Conservation (phyloP, 2,329 filamentous ascomycete species). For the Fusarium oxysporum region DNA sequence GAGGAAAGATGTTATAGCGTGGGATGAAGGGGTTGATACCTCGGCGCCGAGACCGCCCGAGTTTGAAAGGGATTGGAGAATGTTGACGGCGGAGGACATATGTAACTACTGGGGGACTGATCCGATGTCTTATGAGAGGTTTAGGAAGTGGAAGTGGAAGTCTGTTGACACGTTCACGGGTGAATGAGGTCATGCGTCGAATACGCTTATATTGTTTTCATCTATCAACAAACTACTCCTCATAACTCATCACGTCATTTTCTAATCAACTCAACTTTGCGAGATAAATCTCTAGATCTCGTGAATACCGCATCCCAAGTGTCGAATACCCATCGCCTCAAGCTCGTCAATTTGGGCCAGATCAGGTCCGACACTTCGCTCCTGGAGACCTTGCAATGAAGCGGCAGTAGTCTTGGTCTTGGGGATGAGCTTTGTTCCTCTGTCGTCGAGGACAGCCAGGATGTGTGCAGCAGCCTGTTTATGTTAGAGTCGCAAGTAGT, state of each 20-base stretch:
- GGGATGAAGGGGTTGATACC: neutral
- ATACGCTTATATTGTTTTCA: rapidly evolving
- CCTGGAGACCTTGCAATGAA: constrained; percentile 23
- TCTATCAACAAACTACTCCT: neutral
- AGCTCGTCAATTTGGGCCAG: constrained; percentile 47
- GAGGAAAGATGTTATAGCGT: neutral
- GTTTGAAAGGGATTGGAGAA: constrained; percentile 13
- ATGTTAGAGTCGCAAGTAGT: neutral
- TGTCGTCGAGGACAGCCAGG: constrained; percentile 42
- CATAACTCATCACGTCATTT: neutral
- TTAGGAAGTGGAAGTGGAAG: constrained; percentile 10
- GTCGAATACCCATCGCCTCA: constrained; percentile 50
- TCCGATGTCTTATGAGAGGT: neutral
- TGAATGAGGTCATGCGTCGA: neutral
- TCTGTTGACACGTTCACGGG: constrained; percentile 5
- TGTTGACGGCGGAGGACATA: neutral
- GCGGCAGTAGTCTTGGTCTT: constrained; percentile 37
- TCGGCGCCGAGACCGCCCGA: neutral
- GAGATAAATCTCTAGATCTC: neutral
- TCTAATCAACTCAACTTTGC: rapidly evolving
- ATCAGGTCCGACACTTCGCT: constrained; percentile 26
- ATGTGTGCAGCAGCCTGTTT: constrained; percentile 60
- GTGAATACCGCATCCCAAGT: constrained; percentile 50
- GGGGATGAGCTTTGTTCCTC: constrained; percentile 43
- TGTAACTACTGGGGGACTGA: neutral